A percentile compares a stretch with the other conserved stretches of the same genome.
These are phyloP conservation scores for Microdochium trichocladiopsis DNA, from an alignment of 2,329 filamentous ascomycete species.

Conservation along the genomic window DNA sequence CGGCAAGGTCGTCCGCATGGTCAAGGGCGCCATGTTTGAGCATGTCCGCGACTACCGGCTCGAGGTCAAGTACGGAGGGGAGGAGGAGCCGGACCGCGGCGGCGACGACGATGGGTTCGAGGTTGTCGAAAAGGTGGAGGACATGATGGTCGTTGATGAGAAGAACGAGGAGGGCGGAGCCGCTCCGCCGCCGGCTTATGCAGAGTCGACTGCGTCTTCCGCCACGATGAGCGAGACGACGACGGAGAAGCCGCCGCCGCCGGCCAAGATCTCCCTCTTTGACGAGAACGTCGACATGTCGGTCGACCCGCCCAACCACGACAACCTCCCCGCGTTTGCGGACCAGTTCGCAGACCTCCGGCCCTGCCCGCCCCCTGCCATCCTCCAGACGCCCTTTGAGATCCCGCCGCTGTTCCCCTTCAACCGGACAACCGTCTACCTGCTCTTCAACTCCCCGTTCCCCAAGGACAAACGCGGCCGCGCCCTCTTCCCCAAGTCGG, in stretches of 20 bases:
- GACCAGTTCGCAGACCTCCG: conserved; percentile 45
- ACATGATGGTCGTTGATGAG: conserved; percentile 37
- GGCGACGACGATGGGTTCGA: conserved; percentile 48
- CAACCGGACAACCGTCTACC: conserved; percentile 56
- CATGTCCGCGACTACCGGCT: conserved; percentile 59
- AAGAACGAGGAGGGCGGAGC: conserved; percentile 22
- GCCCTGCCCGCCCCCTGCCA: conserved; percentile 39
- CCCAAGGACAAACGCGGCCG: conserved; percentile 33
- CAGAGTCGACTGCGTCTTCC: conserved; percentile 4
- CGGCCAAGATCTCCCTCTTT: conserved; percentile 1
- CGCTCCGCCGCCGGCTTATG: conserved; percentile 13
- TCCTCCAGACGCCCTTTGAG: conserved; percentile 56
- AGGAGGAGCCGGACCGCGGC: not conserved
- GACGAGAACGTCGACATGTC: conserved; percentile 9
- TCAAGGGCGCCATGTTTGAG: conserved; percentile 62
- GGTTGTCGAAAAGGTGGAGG: conserved; percentile 54
- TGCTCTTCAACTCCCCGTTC: conserved; percentile 43
- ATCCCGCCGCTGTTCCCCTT: conserved; percentile 63
- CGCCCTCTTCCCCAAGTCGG: conserved; percentile 33
- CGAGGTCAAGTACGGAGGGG: conserved; percentile 49
- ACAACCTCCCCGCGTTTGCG: conserved; percentile 10
- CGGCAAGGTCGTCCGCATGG: conserved; percentile 64
- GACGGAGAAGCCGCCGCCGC: not conserved
- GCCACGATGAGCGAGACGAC: not conserved
- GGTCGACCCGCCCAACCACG: conserved; percentile 16